phyloP scores from a whole-genome alignment of 2,329 filamentous ascomycete species.

The Curvularia eragrostidis region DNA sequence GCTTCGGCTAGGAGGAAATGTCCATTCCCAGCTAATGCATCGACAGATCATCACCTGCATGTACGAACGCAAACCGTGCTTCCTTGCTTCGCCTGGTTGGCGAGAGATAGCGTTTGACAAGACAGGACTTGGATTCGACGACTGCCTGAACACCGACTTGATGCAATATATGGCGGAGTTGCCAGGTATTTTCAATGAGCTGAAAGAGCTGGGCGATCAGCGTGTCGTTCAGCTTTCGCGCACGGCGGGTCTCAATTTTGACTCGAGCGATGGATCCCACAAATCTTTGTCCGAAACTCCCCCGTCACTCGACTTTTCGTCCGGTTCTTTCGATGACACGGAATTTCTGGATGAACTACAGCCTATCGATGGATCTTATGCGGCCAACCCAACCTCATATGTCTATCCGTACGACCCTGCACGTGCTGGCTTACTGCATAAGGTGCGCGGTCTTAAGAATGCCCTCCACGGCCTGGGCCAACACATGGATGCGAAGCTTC shows the following conservation, averaged over 20 bases:
- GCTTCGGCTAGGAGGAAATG: not conserved
- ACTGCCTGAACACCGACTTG: slow-evolving; percentile 38
- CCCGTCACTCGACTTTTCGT: slow-evolving; percentile 31
- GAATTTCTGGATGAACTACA: slow-evolving; percentile 23
- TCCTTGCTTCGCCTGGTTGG: slow-evolving; percentile 42
- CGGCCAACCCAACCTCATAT: not conserved
- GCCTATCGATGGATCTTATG: slow-evolving; percentile 13
- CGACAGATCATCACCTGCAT: slow-evolving; percentile 42
- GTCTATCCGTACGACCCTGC: slow-evolving; percentile 12
- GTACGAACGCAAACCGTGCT: slow-evolving; percentile 40
- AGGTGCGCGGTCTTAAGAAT: slow-evolving; percentile 34
- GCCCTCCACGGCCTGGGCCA: slow-evolving; percentile 27
- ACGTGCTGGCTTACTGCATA: slow-evolving; percentile 28
- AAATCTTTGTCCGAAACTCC: slow-evolving; percentile 24
- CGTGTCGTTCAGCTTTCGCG: slow-evolving; percentile 6
- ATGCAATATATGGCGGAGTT: slow-evolving; percentile 38
- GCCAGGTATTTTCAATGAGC: slow-evolving; percentile 35
- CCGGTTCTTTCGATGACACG: slow-evolving; percentile 21
- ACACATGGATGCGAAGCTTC: slow-evolving; percentile 32
- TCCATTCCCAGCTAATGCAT: slow-evolving; percentile 1
- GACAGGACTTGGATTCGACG: slow-evolving; percentile 33
- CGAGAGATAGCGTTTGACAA: slow-evolving; percentile 44
- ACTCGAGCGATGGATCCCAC: slow-evolving; percentile 1
- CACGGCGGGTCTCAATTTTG: slow-evolving; percentile 9
- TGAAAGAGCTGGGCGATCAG: slow-evolving; percentile 29